Evolutionary conservation across 2,329 filamentous ascomycete species (phyloP).

Genomic region (Fusarium subtropicale): DNA sequence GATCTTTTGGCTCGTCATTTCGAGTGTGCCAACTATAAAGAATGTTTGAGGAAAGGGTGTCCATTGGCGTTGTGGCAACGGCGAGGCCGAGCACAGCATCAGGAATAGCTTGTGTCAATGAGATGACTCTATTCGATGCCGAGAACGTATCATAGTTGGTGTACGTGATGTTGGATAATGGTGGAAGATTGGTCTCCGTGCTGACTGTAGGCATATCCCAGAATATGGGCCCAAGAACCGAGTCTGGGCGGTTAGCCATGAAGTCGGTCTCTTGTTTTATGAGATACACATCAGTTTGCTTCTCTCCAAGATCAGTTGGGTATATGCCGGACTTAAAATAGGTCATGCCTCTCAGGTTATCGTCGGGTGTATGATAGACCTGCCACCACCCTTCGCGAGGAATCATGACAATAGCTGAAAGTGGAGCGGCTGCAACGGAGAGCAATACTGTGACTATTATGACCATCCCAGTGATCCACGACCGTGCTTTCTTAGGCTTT

Average conservation of each 20-base stretch:
- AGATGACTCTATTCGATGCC: not conserved
- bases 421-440: not conserved
- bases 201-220: not conserved
- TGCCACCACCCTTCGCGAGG: constrained; percentile 7
- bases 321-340: not conserved
- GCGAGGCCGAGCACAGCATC: not conserved
- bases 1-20: not conserved
- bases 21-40: not conserved
- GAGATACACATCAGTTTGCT: not conserved
- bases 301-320: not conserved
- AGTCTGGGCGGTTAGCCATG: not conserved
- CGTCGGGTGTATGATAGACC: not conserved
- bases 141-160: not conserved
- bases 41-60: not conserved
- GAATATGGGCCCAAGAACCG: not conserved
- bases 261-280: not conserved
- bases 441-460: not conserved
- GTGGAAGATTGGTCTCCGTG: not conserved
- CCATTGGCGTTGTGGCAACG: not conserved
- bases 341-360: too few relatives aligned
- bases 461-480: not conserved
- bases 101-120: not conserved
- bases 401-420: constrained; percentile 11
- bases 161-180: not conserved
- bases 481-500: not conserved